Base-by-base conservation (phyloP, 805 yeast species). In the Spathaspora arborariae region DNA sequence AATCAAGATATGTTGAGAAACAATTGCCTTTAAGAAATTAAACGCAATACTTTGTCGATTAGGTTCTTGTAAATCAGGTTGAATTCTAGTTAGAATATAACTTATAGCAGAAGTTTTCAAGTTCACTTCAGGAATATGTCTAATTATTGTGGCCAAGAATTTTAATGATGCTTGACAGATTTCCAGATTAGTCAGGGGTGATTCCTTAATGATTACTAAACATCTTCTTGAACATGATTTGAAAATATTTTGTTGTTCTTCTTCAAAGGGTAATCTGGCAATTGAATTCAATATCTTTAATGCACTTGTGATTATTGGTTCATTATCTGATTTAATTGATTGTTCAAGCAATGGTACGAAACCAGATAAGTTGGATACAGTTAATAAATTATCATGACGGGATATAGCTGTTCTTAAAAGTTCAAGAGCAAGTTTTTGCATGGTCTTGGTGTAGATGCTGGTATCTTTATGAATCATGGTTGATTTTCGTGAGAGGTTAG, bases 11-110 rank as follows among this genome's bases (percentile, higher is more conserved):
- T 82, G 89, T 52, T 83, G 83, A 10, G 85, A 64, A 33, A 92
- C 74, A n/a, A 91, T 73, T 0, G 97, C 80, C 52, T 84, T 85
- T 55, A 94, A 63, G 56, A 92, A 90, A 45, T 84, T 82, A 64
- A 91, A 88, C 0, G 97, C 96, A 39, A 88, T 74, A 36, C 96
- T 90, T 62, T 92, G 97, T 52, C 84, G 80, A 54, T 80, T 84
- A 9, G 96, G 96, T 55, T 92, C 96, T 57, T 87, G 90, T 50
- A 94, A 69, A 65, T 94, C 98, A 1, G 97, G 95, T 59, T 79
- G 80, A 39, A 94, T 70, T 53, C 87, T 76, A 9, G 79, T 78
- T 51, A 94, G 67, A 20, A 92, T 70, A 59, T 85, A 88, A 46
- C 87, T 83, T 33, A 90, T 61, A 0, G 96, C 88, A 2, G 80